phyloP scores from a whole-genome alignment of 2,329 filamentous ascomycete species.

The Fusarium austroafricanum region DNA sequence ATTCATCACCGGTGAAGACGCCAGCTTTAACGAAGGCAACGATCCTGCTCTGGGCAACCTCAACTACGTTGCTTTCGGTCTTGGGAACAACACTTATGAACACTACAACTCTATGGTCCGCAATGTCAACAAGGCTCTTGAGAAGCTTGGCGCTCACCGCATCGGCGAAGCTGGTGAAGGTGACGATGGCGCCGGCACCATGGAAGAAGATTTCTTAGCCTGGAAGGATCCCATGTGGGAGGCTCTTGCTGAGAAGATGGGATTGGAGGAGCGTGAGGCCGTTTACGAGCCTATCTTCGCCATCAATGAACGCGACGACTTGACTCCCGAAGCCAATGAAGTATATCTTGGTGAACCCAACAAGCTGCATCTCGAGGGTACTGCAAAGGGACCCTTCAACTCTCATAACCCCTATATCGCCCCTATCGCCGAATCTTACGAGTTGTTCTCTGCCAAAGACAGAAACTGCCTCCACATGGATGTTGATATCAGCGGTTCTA shows the following conservation, averaged over 20 bases:
- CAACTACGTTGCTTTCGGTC: constrained; percentile 93
- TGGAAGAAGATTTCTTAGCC: constrained; percentile 99
- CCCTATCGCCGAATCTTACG: constrained; percentile 88
- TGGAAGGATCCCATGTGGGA: constrained; percentile 99
- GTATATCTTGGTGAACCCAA: constrained; percentile 98
- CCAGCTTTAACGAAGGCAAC: constrained; percentile 79
- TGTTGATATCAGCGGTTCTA: constrained; percentile 88
- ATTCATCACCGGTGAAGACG: constrained; percentile 86
- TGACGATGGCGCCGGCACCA: constrained; percentile 96
- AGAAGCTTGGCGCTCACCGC: constrained; percentile 83
- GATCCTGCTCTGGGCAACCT: constrained; percentile 83
- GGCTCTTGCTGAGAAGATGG: constrained; percentile 84
- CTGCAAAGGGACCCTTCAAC: constrained; percentile 89
- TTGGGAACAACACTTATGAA: constrained; percentile 99
- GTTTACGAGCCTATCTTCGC: constrained; percentile 94
- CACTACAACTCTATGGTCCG: constrained; percentile 99
- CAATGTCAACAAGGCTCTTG: constrained; percentile 83
- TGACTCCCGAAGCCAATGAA: constrained; percentile 78
- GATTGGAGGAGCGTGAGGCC: constrained; percentile 92
- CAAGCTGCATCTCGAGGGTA: constrained; percentile 91
- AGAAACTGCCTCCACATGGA: constrained; percentile 98
- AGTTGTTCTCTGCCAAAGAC: constrained; percentile 89
- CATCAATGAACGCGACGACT: constrained; percentile 78
- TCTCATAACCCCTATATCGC: constrained; percentile 98
- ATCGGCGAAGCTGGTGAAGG: constrained; percentile 93